Percentiles rank a stretch among this genome's conserved stretches.
phyloP scores from a whole-genome alignment of 202 grass and related monocot genomes.

The Schoenoplectus tabernaemontani region DNA sequence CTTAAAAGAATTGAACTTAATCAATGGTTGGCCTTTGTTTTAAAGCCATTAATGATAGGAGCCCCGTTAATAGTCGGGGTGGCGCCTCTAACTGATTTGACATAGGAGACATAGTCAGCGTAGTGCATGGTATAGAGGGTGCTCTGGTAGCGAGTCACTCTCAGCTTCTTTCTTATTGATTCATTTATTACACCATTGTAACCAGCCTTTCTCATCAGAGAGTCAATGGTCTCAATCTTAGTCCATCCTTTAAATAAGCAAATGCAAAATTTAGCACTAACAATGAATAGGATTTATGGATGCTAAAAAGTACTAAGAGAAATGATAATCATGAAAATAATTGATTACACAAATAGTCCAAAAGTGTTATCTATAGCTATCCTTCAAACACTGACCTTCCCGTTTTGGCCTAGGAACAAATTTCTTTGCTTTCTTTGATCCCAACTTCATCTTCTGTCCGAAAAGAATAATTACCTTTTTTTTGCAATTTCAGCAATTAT shows the following conservation, averaged over 20 bases:
- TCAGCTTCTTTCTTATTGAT: conserved; percentile 63
- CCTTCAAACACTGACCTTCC: background rate
- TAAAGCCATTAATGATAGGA: conserved; percentile 55
- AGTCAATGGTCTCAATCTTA: conserved; percentile 73
- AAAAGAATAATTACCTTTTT: background rate
- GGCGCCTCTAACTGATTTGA: conserved; percentile 64
- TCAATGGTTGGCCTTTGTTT: conserved; percentile 41
- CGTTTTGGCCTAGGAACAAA: background rate
- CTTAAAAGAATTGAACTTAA: conserved; percentile 37
- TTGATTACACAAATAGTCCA: background rate
- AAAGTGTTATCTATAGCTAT: background rate
- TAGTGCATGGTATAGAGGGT: conserved; percentile 84
- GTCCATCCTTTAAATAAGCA: conserved; percentile 65
- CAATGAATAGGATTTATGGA: background rate
- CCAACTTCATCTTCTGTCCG: background rate
- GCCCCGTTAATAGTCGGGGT: conserved; percentile 32
- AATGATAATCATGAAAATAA: background rate
- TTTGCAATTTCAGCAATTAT: background rate
- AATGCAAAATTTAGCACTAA: background rate
- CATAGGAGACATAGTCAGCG: conserved; percentile 60
- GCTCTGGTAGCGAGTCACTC: conserved; percentile 80
- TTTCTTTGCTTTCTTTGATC: background rate
- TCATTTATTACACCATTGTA: conserved; percentile 72
- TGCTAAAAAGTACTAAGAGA: background rate
- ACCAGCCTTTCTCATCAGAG: conserved; percentile 90